These are phyloP conservation scores for Verbena officinalis DNA, from an alignment of 257 asterid species.

Conservation along the genomic window DNA sequence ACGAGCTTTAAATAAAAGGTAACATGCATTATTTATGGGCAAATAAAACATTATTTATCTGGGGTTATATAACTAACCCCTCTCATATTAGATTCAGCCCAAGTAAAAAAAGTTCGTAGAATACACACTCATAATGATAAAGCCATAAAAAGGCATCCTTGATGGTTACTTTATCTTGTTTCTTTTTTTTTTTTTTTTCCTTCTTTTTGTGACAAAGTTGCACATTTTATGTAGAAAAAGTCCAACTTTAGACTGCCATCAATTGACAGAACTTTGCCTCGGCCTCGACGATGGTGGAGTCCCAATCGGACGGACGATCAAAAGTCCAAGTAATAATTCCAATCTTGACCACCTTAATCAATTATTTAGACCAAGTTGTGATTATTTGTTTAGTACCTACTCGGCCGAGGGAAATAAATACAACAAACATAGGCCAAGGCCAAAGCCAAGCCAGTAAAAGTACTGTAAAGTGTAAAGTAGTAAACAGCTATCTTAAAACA, in stretches of 20 bases:
- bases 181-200: background rate
- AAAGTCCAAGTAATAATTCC: conserved; percentile 33
- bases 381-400: background rate
- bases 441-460: background rate
- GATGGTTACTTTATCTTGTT: background rate
- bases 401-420: too few species aligned
- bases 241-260: conserved; percentile 28
- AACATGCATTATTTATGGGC: too few species aligned
- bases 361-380: too few species aligned
- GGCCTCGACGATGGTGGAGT: conserved; percentile 28
- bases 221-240: conserved; percentile 13
- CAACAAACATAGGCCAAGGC: conserved; percentile 30
- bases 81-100: too few species aligned
- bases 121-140: too few species aligned
- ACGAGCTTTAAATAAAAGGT: too few species aligned
- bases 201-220: conserved; percentile 13
- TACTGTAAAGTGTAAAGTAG: too few species aligned
- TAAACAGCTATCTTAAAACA: conserved; percentile 7
- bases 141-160: conserved; percentile 1
- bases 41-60: too few species aligned
- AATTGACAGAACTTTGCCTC: conserved; percentile 22
- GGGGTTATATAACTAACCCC: too few species aligned
- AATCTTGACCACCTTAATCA: conserved; percentile 7
- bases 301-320: conserved; percentile 22
- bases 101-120: too few species aligned